Conservation (phyloP, 1,284 basidiomycete species). For the Erythrobasidium hasegawianum region DNA sequence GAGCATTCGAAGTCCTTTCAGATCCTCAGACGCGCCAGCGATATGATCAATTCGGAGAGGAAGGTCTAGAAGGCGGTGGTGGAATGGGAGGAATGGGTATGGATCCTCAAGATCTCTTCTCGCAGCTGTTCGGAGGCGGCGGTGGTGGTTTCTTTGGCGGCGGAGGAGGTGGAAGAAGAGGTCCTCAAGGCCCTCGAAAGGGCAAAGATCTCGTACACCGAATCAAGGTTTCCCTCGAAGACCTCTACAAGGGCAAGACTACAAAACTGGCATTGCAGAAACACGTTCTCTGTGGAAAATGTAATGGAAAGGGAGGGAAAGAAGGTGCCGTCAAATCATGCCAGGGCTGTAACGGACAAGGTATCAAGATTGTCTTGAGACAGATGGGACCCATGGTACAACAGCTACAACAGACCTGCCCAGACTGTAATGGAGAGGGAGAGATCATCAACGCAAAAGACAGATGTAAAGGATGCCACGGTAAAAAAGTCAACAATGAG, state of each 20-base stretch:
- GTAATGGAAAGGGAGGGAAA: conserved; percentile 95
- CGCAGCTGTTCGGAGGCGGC: conserved; percentile 58
- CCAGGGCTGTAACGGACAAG: conserved; percentile 77
- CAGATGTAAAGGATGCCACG: conserved; percentile 87
- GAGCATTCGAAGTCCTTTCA: conserved; percentile 81
- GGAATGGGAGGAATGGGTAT: conserved; percentile 55
- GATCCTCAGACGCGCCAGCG: conserved; percentile 73
- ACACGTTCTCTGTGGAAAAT: conserved; percentile 88
- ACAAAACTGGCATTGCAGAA: conserved; percentile 96
- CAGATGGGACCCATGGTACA: conserved; percentile 99
- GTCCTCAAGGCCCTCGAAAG: conserved; percentile 51
- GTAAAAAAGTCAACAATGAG: conserved; percentile 91
- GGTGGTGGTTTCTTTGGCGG: conserved; percentile 39
- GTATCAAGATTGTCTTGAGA: conserved; percentile 83
- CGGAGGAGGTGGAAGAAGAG: too few species aligned
- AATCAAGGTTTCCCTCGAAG: conserved; percentile 91
- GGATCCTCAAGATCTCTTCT: conserved; percentile 67
- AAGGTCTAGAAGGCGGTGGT: conserved; percentile 71
- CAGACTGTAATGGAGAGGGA: conserved; percentile 85
- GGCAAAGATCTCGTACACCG: conserved; percentile 91
- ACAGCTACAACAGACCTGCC: conserved; percentile 93
- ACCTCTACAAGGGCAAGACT: conserved; percentile 97
- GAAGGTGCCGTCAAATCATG: conserved; percentile 88
- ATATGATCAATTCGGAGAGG: conserved; percentile 95
- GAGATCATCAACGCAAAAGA: conserved; percentile 94